phyloP scores from a whole-genome alignment of 768 basidiomycete genomes.

The Hysterangium stoloniferum region DNA sequence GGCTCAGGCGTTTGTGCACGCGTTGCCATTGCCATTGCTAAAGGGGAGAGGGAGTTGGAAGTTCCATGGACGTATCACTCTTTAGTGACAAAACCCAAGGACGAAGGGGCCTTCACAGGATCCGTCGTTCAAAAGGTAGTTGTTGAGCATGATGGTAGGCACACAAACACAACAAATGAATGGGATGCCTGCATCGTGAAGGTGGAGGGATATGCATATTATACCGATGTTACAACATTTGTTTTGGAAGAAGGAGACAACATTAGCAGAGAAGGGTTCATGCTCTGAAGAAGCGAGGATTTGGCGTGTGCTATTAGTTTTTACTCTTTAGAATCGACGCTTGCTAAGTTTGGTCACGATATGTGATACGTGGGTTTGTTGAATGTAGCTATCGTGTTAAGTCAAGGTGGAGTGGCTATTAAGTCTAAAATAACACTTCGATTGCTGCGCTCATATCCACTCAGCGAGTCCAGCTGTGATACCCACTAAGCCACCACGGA shows the following conservation, averaged over 20 bases:
- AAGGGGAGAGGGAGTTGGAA: conserved; percentile 21
- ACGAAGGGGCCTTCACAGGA: conserved; percentile 7
- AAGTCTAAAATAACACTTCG: too few relatives aligned
- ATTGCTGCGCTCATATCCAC: too few relatives aligned
- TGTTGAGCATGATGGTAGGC: not conserved
- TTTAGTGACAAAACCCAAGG: conserved; percentile 21
- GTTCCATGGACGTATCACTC: conserved; percentile 29
- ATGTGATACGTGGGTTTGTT: too few relatives aligned
- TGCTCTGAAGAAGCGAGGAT: too few relatives aligned
- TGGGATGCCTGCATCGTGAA: conserved; percentile 6
- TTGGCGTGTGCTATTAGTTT: too few relatives aligned
- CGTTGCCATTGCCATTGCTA: conserved; percentile 29
- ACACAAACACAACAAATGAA: not conserved
- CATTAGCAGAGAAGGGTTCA: conserved; percentile 7
- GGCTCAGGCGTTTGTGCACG: conserved; percentile 34
- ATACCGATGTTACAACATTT: conserved; percentile 6
- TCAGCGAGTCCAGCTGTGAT: too few relatives aligned
- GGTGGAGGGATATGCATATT: conserved; percentile 9
- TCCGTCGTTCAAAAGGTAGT: not conserved
- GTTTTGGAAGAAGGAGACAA: conserved; percentile 4
- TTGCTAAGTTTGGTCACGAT: too few relatives aligned
- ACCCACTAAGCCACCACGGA: too few relatives aligned
- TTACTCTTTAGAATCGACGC: too few relatives aligned
- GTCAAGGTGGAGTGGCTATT: too few relatives aligned
- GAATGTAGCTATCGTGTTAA: too few relatives aligned